Base-by-base conservation (phyloP, 2,329 filamentous ascomycete genomes). In the Aureobasidium namibiae region DNA sequence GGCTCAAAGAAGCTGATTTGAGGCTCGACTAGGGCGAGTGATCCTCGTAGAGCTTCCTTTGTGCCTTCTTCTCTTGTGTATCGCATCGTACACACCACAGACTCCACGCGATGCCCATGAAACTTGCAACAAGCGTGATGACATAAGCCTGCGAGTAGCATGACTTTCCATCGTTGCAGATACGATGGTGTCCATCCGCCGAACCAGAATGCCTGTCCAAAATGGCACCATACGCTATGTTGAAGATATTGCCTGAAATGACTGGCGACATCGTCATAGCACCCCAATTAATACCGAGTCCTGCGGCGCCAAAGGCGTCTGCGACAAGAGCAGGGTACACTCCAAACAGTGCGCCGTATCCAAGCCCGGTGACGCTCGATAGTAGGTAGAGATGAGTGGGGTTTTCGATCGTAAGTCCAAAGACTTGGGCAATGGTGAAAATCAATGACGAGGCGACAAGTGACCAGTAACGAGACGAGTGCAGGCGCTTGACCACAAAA, bases 241-340 rank as follows among this genome's bases (percentile, higher is more conserved):
- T 99, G 79, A 95, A 97, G 23, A 96, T 73, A 67, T 97, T 95
- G 52, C 90, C 92, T 9, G 87, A 91, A 29, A 96, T 74, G 2
- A 96, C 90, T 0, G 92, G 92, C 2, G 90, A 87, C 49, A 96
- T 78, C 0, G 90, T 96, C 85, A 99, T 95, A 66, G 88, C 87
- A 14, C 94, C 94, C 92, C 94, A 99, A 69, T 97, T 99, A 69
- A 96, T 90, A 59, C 88, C 91, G 48, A 99, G 79, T 1, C 92
- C 92, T 62, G 87, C 82, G 26, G 96, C 88, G 8, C 94, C 94
- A 70, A 99, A 99, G 0, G 88, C 87, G 70, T 97, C 92, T 7
- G 92, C 90, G 4, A 80, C 76, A 18, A 97, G 84, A 13, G 91
- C 92, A 0, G 94, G 94, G 72, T 89, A 96, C 21, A 96, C 92